Conservation (phyloP, 257 asterid genomes). For the Dorcoceras hygrometricum region DNA sequence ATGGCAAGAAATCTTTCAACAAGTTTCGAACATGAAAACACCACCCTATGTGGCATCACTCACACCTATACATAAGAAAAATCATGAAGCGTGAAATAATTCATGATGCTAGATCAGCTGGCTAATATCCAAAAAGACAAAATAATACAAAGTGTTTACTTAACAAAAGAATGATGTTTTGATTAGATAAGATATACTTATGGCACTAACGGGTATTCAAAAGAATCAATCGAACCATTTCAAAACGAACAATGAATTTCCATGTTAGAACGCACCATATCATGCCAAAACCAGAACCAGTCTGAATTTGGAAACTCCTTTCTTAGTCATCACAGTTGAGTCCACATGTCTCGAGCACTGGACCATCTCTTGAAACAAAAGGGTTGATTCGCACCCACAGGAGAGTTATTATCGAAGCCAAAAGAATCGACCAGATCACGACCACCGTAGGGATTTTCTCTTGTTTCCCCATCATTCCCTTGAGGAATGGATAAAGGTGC, state of each 20-base stretch:
- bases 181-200: constrained; percentile 6
- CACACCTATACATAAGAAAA: too few species aligned
- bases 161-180: constrained; percentile 5
- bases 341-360: constrained; percentile 72
- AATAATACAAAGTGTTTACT: neutral
- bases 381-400: constrained; percentile 91
- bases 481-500: constrained; percentile 91
- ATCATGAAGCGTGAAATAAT: too few species aligned
- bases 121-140: too few species aligned
- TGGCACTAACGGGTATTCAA: constrained; percentile 22
- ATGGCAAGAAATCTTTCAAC: too few species aligned
- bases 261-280: constrained; percentile 15
- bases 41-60: too few species aligned
- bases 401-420: constrained; percentile 70
- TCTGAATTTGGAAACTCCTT: neutral
- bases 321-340: constrained; percentile 66
- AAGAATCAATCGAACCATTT: constrained; percentile 37
- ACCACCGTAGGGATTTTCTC: constrained; percentile 78
- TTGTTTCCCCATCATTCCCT: constrained; percentile 77
- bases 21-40: too few species aligned
- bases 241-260: constrained; percentile 25
- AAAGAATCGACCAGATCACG: constrained; percentile 76
- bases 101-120: too few species aligned
- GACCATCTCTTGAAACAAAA: constrained; percentile 79
- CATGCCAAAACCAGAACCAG: constrained; percentile 13